Evolutionary conservation across 768 basidiomycete genomes (phyloP).

Genomic region (Asterophora parasitica): DNA sequence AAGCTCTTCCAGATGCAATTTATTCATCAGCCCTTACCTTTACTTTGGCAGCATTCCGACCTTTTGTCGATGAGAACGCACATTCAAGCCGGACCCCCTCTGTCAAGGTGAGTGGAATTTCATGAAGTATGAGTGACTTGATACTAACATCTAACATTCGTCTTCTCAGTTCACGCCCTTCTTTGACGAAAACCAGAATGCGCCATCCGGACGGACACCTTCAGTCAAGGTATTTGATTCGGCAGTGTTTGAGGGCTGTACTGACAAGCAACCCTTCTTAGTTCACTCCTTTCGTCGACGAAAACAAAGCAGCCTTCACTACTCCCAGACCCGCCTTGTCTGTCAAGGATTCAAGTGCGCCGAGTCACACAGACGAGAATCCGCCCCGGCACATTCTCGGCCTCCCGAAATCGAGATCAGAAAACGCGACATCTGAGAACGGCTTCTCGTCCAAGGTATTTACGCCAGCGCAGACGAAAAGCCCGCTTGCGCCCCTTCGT

Average conservation of each 20-base stretch:
- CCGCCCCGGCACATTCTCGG: constrained; percentile 16
- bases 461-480: constrained; percentile 48
- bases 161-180: constrained; percentile 36
- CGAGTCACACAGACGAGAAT: constrained; percentile 28
- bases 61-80: constrained; percentile 63
- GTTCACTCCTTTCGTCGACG: constrained; percentile 67
- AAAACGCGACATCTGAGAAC: constrained; percentile 32
- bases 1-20: constrained; percentile 15
- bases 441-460: constrained; percentile 59
- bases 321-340: constrained; percentile 43
- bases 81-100: constrained; percentile 40
- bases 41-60: constrained; percentile 49
- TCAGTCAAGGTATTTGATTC: constrained; percentile 1
- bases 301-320: constrained; percentile 37
- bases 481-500: constrained; percentile 34
- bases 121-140: no score
- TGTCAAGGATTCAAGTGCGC: constrained; percentile 42
- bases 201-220: constrained; percentile 27
- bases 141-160: no score
- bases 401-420: constrained; percentile 26
- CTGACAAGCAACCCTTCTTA: constrained; percentile 22
- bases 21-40: constrained; percentile 14
- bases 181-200: constrained; percentile 52
- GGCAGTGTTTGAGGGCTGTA: constrained; percentile 11
- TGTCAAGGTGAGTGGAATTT: constrained; percentile 32